A percentile compares a stretch with the other conserved stretches of the same genome.
phyloP scores from a whole-genome alignment of 192 early-diverging fungal genomes.

The Backusella parvicylindrica region DNA sequence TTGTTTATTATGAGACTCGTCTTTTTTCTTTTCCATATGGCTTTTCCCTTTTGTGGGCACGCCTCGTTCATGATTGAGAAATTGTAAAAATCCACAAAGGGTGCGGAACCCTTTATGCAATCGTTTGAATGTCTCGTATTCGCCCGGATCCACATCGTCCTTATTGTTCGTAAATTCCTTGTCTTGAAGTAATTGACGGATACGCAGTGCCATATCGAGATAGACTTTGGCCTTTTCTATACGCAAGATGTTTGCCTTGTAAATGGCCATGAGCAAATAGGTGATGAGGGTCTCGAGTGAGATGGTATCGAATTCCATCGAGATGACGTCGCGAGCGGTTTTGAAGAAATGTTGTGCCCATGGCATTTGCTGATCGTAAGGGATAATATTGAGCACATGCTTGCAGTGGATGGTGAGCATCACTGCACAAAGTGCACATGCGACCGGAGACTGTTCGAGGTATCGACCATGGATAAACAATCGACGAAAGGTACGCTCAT shows the following conservation, averaged over 20 bases:
- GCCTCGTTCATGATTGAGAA: conserved; percentile 9
- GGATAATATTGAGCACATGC: not conserved
- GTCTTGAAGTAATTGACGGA: not conserved
- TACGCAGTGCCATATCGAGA: conserved; percentile 11
- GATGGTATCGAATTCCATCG: conserved; percentile 5
- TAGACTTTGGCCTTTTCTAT: not conserved
- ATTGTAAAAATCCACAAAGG: not conserved
- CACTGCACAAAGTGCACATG: conserved; percentile 15
- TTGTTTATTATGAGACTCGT: not conserved
- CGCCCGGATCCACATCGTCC: not conserved
- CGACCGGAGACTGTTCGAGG: not conserved
- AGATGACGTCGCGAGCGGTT: not conserved
- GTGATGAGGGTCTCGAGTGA: conserved; percentile 7
- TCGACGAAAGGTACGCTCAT: conserved; percentile 6
- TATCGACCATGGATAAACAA: not conserved
- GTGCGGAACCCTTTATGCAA: conserved; percentile 1
- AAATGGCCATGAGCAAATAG: conserved; percentile 7
- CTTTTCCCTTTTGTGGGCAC: not conserved
- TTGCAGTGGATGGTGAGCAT: conserved; percentile 17
- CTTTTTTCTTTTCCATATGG: not conserved
- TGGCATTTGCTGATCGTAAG: not conserved
- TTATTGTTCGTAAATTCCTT: not conserved
- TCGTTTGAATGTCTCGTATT: conserved; percentile 13
- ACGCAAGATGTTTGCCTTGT: not conserved
- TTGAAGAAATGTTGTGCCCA: conserved; percentile 6